A percentile compares a stretch with the other conserved stretches of the same genome.
phyloP scores from a whole-genome alignment of 1,139 yeast species.

The Barnettozyma hawaiiensis region DNA sequence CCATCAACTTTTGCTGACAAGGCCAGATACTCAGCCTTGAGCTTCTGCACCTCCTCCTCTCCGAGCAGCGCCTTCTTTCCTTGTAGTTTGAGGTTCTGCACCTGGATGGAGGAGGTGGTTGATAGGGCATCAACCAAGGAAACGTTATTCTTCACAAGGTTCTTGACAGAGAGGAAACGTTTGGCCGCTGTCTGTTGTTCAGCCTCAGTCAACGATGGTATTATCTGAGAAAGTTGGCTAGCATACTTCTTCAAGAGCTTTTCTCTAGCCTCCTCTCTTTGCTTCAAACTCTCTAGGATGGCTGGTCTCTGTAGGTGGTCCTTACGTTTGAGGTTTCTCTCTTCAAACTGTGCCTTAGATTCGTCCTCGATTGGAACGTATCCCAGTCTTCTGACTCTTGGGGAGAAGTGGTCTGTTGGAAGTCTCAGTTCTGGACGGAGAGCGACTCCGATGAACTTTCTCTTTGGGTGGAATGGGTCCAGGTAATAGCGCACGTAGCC shows the following conservation, averaged over 20 bases:
- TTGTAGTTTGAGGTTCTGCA: slow-evolving; percentile 45
- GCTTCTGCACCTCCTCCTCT: slow-evolving; percentile 28
- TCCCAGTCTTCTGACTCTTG: slow-evolving; percentile 83
- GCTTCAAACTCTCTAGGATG: slow-evolving; percentile 35
- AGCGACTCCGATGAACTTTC: slow-evolving; percentile 88
- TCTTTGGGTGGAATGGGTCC: slow-evolving; percentile 95
- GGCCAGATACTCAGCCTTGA: slow-evolving; percentile 26
- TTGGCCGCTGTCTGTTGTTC: slow-evolving; percentile 38
- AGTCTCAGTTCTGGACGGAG: slow-evolving; percentile 55
- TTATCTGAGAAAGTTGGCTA: slow-evolving; percentile 24
- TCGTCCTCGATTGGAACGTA: slow-evolving; percentile 48
- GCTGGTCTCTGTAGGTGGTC: slow-evolving; percentile 53
- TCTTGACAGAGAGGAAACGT: slow-evolving; percentile 49
- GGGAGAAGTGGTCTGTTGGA: slow-evolving; percentile 88
- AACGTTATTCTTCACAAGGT: slow-evolving; percentile 46
- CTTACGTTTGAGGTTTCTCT: slow-evolving; percentile 37
- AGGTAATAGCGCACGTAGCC: slow-evolving; percentile 87
- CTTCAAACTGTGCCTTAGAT: slow-evolving; percentile 51
- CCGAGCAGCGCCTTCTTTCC: slow-evolving; percentile 37
- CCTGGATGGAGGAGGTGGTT: slow-evolving; percentile 48
- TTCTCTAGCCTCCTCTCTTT: slow-evolving; percentile 38
- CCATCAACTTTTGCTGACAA: slow-evolving; percentile 29
- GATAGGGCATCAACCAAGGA: slow-evolving; percentile 48
- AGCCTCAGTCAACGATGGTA: slow-evolving; percentile 31
- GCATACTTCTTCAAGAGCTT: slow-evolving; percentile 27